Evolutionary conservation across 2,329 filamentous ascomycete genomes (phyloP), one percentile per base, ranked within the genome.

Genomic region (Arthrobotrys pseudoclavata): DNA sequence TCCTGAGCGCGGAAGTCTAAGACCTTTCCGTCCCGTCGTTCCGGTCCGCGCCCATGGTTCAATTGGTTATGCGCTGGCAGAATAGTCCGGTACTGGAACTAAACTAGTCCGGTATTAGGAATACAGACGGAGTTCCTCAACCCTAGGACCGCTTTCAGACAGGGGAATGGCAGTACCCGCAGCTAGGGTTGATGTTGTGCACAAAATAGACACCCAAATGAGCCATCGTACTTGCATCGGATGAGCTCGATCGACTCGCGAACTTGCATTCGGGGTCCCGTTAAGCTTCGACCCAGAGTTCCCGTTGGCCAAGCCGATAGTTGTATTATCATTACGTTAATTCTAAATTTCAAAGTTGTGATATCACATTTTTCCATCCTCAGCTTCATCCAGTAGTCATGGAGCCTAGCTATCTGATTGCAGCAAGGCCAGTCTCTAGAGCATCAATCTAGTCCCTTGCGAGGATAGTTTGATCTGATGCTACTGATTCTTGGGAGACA

Each of bases 11-110:
- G 70, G 70, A 57, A 48, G 53, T 50, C 18, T 68, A 55, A 75
- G 69, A 48, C 63, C 20, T 10, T 69, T 69, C 70, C 70, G 63
- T 42, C 15, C 62, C 62, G 60, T 48, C 22, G n/a, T 45, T 37
- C 50, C 10, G 24, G 9, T 52, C 42, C 40, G n/a, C 26, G 15
- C 34, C 48, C 52, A 61, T 12, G 40, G 22, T 61, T 55, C 63
- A 24, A 26, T 45, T 42, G 40, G 20, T 18, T 29, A 26, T 50
- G 57, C 26, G 61, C 50, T 15, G 63, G 55, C 31, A 18, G 13
- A 52, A 20, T 10, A 18, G 12, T 20, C 63, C 22, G n/a, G 42
- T 15, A 3, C 13, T 13, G 15, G 20, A 22, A 50, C 31, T 47
- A 22, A n/a, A 15, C 29, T 31, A 31, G 29, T 31, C 29, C 29